These are phyloP conservation scores for Fragaria nilgerrensis DNA, from an alignment of 306 rosid species.

Conservation along the genomic window DNA sequence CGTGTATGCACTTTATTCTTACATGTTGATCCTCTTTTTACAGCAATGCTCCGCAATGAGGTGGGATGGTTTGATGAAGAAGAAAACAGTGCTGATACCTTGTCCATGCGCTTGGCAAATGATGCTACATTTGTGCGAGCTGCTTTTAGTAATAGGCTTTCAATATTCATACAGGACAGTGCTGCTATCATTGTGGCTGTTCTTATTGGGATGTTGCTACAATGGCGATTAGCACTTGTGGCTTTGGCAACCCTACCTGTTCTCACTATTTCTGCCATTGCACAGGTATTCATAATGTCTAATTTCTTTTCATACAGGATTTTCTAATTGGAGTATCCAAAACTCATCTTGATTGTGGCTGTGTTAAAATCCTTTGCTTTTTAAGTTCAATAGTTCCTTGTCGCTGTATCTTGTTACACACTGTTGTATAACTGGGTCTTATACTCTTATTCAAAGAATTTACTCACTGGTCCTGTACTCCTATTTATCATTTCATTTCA, in stretches of 20 bases:
- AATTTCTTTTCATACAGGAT: conserved; percentile 10
- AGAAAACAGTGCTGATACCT: conserved; percentile 94
- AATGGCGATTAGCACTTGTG: conserved; percentile 96
- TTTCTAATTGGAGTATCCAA: background rate
- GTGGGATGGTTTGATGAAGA: conserved; percentile 98
- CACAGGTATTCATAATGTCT: conserved; percentile 72
- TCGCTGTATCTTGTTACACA: background rate
- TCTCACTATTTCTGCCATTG: conserved; percentile 87
- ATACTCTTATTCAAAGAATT: background rate
- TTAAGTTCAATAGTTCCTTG: background rate
- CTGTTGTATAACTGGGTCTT: background rate
- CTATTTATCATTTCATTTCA: background rate
- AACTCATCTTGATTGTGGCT: background rate
- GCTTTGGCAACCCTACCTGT: conserved; percentile 94
- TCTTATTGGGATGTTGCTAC: conserved; percentile 79
- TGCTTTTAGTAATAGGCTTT: conserved; percentile 95
- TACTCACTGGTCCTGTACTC: background rate
- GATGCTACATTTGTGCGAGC: conserved; percentile 99
- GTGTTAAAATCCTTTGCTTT: background rate
- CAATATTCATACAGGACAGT: conserved; percentile 97
- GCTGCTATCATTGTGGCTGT: conserved; percentile 95
- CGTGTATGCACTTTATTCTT: conserved; percentile 23
- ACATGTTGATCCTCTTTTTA: conserved; percentile 34
- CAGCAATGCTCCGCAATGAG: conserved; percentile 99
- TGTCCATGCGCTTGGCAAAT: conserved; percentile 98